phyloP scores from a whole-genome alignment of 495 filamentous ascomycete species.

The Aspergillus taichungensis region DNA sequence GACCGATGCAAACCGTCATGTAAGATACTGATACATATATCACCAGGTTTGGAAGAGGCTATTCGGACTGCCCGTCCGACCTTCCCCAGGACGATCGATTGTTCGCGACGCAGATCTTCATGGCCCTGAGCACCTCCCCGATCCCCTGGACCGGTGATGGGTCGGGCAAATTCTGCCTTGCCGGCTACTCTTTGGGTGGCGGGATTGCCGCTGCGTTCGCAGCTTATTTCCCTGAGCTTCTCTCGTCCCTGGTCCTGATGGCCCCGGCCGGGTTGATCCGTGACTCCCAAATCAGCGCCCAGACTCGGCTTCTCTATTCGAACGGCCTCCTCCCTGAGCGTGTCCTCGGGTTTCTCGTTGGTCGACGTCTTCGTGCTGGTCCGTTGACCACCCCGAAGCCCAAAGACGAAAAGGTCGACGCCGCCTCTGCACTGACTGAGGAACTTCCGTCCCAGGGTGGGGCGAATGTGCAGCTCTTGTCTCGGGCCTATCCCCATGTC shows the following conservation, averaged over 20 bases:
- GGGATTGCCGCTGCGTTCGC: constrained; percentile 70
- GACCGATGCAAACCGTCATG: no score
- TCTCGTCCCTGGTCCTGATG: constrained; percentile 61
- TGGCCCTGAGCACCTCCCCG: constrained; percentile 60
- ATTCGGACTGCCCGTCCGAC: constrained; percentile 58
- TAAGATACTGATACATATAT: no score
- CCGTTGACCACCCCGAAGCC: constrained; percentile 30
- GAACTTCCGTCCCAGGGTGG: constrained; percentile 28
- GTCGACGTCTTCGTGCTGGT: constrained; percentile 42
- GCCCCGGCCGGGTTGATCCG: constrained; percentile 68
- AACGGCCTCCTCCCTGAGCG: constrained; percentile 49
- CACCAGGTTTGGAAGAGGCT: constrained; percentile 67
- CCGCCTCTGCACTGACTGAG: constrained; percentile 28
- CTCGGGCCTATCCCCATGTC: constrained; percentile 34
- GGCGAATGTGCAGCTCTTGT: constrained; percentile 34
- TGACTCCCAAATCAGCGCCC: constrained; percentile 49
- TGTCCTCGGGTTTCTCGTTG: constrained; percentile 45
- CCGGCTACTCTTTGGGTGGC: constrained; percentile 84
- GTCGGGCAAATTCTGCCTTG: constrained; percentile 51
- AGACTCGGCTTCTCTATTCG: constrained; percentile 53
- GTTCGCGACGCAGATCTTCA: constrained; percentile 64
- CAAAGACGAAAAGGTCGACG: constrained; percentile 23
- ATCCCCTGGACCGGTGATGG: constrained; percentile 55
- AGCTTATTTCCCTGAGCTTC: constrained; percentile 54
- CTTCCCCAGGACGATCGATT: constrained; percentile 64